Evolutionary conservation across 1,284 basidiomycete genomes (phyloP).

Genomic region (Papiliotrema flavescens): DNA sequence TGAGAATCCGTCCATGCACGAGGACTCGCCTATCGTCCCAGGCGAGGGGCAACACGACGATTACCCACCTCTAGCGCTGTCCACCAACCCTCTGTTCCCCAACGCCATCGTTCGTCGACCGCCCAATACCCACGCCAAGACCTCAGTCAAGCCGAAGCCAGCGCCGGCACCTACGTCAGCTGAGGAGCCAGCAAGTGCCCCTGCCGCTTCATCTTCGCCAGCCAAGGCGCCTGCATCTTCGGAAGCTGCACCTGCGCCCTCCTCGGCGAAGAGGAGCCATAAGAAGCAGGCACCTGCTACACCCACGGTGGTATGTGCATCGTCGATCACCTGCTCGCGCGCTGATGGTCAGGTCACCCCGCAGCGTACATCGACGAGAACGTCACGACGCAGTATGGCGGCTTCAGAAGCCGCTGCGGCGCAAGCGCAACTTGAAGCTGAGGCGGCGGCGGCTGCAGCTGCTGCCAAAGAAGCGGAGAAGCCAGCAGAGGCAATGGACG

Average conservation of each 20-base stretch:
- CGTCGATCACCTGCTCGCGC: not conserved
- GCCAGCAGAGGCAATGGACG: conserved; percentile 3
- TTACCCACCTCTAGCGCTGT: conserved; percentile 34
- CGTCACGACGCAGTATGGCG: conserved; percentile 23
- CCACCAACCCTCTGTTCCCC: conserved; percentile 44
- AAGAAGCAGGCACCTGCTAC: too few species aligned
- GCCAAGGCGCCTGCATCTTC: too few species aligned
- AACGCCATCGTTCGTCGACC: conserved; percentile 41
- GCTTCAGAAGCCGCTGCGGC: conserved; percentile 6
- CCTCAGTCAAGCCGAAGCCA: conserved; percentile 4
- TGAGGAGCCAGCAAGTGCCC: conserved; percentile 8
- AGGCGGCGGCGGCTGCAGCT: not conserved
- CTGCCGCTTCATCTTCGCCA: too few species aligned
- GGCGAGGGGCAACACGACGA: conserved; percentile 17
- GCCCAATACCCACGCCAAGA: conserved; percentile 38
- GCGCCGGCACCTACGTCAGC: not conserved
- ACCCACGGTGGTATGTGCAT: conserved; percentile 19
- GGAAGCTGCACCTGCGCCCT: too few species aligned
- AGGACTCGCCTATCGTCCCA: conserved; percentile 9
- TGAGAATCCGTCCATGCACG: conserved; percentile 25
- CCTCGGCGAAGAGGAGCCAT: conserved; percentile 34
- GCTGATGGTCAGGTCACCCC: conserved; percentile 13
- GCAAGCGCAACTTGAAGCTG: not conserved
- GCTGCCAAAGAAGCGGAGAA: too few species aligned
- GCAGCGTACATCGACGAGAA: conserved; percentile 29